Conservation (phyloP, 2,329 filamentous ascomycete genomes). For the Mycogone perniciosa region DNA sequence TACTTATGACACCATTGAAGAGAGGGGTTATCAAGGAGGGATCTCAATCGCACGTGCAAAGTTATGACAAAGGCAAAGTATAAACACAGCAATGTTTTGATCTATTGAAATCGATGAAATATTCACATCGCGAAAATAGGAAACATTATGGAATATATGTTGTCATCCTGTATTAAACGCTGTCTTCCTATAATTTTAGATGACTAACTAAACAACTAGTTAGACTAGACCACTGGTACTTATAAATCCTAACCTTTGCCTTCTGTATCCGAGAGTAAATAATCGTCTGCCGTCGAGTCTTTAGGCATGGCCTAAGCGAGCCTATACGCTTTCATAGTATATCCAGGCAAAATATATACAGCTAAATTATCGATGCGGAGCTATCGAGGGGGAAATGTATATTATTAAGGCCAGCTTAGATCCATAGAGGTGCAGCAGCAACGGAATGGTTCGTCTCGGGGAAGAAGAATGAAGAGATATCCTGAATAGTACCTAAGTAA, state of each 20-base stretch:
- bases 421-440: constrained; percentile 41
- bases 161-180: constrained; percentile 9
- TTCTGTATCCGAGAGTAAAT: too few species aligned
- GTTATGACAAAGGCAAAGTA: too few species aligned
- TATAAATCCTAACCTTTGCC: not conserved
- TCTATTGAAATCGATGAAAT: too few species aligned
- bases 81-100: too few species aligned
- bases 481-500: constrained; percentile 75
- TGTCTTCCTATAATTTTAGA: too few species aligned
- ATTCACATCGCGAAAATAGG: too few species aligned
- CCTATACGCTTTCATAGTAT: constrained; percentile 21
- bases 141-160: constrained; percentile 1
- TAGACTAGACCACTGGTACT: not conserved
- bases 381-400: too few species aligned
- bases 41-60: too few species aligned
- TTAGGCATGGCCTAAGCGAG: not conserved
- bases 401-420: constrained; percentile 29
- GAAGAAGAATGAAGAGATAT: constrained; percentile 58
- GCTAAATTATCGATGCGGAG: constrained; percentile 16
- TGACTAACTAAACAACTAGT: not conserved
- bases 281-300: too few species aligned
- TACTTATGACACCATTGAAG: too few species aligned
- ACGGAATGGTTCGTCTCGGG: constrained; percentile 29
- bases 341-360: constrained; percentile 28
- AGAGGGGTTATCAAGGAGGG: too few species aligned